Evolutionary conservation across 352 stramenopile species (phyloP), one percentile per base, ranked within the genome.

Genomic region (Phytophthora litchii): DNA sequence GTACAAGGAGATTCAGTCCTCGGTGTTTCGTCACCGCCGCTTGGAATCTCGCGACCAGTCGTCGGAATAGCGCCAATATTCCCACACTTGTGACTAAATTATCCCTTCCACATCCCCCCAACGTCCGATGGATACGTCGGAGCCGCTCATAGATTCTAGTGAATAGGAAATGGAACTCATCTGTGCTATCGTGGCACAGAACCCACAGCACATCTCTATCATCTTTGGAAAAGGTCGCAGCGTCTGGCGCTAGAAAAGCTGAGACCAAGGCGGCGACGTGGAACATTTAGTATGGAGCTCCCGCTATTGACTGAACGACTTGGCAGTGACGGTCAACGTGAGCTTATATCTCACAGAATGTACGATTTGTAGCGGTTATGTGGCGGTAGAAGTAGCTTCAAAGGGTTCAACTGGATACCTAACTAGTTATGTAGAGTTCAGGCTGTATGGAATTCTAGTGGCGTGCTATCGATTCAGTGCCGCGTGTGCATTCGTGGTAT

Each of bases 101-200:
- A 14, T 45, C 16, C n/a, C 17, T 14, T 4, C 46, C 60, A 13
- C 54, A 51, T n/a, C 60, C 60, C 0, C 17, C 19, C 10, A 62
- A 25, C 3, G 7, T 27, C 11, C 13, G 35, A 1, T 43, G 25
- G 0, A 60, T 13, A 16, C 27, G 25, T 14, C 16, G 37, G 2
- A 69, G 42, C 10, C 60, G 54, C 2, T 19, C 17, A 54, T 51
- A 43, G 7, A 52, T 16, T 10, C 12, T 29, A 3, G 32, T 20
- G 7, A 69, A 69, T n/a, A 69, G 19, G 19, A 38, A 17, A 21
- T 55, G 35, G 29, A 60, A 60, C 29, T 64, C 60, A 54, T 69
- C 47, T 10, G 10, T 9, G 0, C 32, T 4, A 29, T 64, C 41
- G 29, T 47, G 46, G 14, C 60, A 54, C 0, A 3, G 31, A 9